Percentiles rank a stretch among this genome's conserved stretches.
Evolutionary conservation across 2,329 filamentous ascomycete species (phyloP).

Genomic region (Triangularia verruculosa): DNA sequence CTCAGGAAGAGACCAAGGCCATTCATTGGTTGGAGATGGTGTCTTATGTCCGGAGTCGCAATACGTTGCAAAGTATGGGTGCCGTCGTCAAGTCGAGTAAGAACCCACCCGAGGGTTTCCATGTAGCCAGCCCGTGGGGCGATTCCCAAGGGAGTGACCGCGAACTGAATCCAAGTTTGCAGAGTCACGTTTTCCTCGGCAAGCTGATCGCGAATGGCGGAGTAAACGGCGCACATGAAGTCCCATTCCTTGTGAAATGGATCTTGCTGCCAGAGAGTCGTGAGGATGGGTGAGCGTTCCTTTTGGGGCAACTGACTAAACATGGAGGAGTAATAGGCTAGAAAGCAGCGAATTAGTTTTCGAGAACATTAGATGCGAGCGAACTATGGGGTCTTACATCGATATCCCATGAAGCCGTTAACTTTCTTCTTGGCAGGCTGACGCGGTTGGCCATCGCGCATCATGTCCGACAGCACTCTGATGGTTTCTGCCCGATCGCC

Average conservation of each 20-base stretch:
- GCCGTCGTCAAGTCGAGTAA: slow-evolving; percentile 18
- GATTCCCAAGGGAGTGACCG: slow-evolving; percentile 22
- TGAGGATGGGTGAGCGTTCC: slow-evolving; percentile 26
- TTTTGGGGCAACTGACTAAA: slow-evolving; percentile 25
- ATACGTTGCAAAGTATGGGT: slow-evolving; percentile 18
- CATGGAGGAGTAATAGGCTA: slow-evolving; percentile 28
- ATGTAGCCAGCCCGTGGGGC: slow-evolving; percentile 22
- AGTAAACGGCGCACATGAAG: slow-evolving; percentile 27
- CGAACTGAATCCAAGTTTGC: slow-evolving; percentile 23
- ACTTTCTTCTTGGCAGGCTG: slow-evolving; percentile 26
- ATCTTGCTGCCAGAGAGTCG: slow-evolving; percentile 21
- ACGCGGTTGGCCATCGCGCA: slow-evolving; percentile 9
- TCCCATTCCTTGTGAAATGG: slow-evolving; percentile 25
- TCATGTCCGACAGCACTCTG: slow-evolving; percentile 11
- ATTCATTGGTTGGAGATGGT: slow-evolving; percentile 22
- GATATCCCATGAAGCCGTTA: slow-evolving; percentile 31
- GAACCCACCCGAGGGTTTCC: slow-evolving; percentile 20
- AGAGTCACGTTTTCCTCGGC: slow-evolving; percentile 20
- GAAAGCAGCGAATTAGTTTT: not conserved
- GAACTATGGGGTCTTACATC: slow-evolving; percentile 19
- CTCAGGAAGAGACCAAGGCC: slow-evolving; percentile 22
- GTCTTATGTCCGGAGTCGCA: slow-evolving; percentile 1
- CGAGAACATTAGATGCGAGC: not conserved
- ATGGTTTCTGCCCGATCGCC: slow-evolving; percentile 12
- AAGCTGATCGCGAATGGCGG: slow-evolving; percentile 19